These are phyloP conservation scores for Craspedostauros australis DNA, from an alignment of 108 stramenopile species.

Conservation along the genomic window DNA sequence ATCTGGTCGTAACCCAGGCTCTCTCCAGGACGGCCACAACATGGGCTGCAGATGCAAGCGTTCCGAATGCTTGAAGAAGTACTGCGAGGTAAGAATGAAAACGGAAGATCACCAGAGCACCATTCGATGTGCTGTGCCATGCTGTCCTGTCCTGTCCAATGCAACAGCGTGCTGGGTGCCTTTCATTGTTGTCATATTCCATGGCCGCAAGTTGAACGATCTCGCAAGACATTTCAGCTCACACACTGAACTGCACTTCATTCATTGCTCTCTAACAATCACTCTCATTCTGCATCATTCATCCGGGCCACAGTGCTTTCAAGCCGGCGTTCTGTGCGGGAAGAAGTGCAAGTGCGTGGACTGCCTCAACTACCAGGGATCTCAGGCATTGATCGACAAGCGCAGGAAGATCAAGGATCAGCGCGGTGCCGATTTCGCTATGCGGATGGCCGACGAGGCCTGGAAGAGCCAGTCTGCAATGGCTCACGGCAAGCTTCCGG, in stretches of 20 bases:
- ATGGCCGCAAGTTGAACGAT: constrained; percentile 1
- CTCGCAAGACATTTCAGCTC: background rate
- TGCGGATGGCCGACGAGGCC: constrained; percentile 54
- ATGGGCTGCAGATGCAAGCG: constrained; percentile 94
- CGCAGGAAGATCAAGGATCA: constrained; percentile 78
- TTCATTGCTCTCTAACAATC: no score
- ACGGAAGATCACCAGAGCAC: no score
- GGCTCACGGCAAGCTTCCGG: no score
- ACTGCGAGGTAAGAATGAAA: constrained; percentile 80
- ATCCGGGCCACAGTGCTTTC: constrained; percentile 87
- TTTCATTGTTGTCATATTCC: no score
- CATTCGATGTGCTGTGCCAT: no score
- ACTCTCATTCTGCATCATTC: background rate
- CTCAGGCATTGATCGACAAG: constrained; percentile 70
- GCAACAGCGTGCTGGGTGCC: no score
- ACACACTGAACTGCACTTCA: background rate
- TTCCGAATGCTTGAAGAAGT: constrained; percentile 94
- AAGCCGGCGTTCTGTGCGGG: constrained; percentile 88
- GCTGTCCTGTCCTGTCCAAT: no score
- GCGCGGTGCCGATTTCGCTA: constrained; percentile 65
- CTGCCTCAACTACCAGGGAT: constrained; percentile 85
- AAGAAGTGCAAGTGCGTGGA: constrained; percentile 89
- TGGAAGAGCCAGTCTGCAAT: no score
- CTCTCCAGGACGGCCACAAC: constrained; percentile 51
- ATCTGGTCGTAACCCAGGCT: background rate